These are phyloP conservation scores for Violaceomyces palustris DNA, from an alignment of 1,284 basidiomycete species.

Conservation along the genomic window DNA sequence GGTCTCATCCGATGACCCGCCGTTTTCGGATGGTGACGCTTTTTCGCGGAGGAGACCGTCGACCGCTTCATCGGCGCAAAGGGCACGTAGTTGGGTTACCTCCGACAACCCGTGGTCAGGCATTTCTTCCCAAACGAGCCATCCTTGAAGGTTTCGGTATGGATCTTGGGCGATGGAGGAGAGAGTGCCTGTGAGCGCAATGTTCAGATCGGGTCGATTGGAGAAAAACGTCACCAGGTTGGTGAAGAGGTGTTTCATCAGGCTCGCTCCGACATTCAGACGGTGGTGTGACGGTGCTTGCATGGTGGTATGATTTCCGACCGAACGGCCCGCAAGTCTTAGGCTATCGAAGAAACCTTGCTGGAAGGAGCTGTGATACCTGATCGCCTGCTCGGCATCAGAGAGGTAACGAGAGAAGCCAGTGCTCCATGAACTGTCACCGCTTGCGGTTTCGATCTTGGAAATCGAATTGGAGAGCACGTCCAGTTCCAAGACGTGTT, in stretches of 20 bases:
- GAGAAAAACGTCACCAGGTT: constrained; percentile 63
- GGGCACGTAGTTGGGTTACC: too few relatives aligned
- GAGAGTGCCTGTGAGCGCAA: constrained; percentile 77
- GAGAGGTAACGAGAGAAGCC: constrained; percentile 69
- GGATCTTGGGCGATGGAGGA: constrained; percentile 75
- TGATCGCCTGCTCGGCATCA: constrained; percentile 64
- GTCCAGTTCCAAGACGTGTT: too few relatives aligned
- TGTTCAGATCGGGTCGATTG: constrained; percentile 77
- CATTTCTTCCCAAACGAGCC: constrained; percentile 60
- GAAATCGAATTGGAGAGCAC: too few relatives aligned
- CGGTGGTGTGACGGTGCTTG: too few relatives aligned
- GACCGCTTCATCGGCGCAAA: too few relatives aligned
- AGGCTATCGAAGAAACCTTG: neutral
- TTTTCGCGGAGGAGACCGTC: too few relatives aligned
- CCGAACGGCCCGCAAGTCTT: neutral
- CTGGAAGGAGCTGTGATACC: constrained; percentile 31
- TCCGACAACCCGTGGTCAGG: too few relatives aligned
- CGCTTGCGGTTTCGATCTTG: too few relatives aligned
- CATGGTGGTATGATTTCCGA: too few relatives aligned
- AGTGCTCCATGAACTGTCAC: too few relatives aligned
- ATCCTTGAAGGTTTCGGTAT: constrained; percentile 76
- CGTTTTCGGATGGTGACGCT: too few relatives aligned
- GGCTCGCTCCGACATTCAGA: neutral
- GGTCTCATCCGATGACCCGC: too few relatives aligned
- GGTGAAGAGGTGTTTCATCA: constrained; percentile 1